A percentile compares a stretch with the other conserved stretches of the same genome.
Conservation (phyloP, 257 asterid species). For the Primulina eburnea region DNA sequence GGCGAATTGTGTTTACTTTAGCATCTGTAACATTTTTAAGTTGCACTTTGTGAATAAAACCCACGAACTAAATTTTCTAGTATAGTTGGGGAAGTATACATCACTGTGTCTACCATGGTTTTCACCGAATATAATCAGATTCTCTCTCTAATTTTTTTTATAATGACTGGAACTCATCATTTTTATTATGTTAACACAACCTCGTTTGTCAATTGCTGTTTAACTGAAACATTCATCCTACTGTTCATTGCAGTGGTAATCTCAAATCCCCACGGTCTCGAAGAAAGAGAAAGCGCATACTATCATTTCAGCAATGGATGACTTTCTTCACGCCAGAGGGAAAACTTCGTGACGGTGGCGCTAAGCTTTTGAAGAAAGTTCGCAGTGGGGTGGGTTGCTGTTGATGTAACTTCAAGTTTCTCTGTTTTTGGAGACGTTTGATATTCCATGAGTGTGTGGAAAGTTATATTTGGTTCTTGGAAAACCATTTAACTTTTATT, state of each 20-base stretch:
- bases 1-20: neutral
- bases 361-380: constrained; percentile 81
- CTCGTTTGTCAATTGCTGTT: neutral
- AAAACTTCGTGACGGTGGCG: constrained; percentile 72
- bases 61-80: too few species aligned
- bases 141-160: neutral
- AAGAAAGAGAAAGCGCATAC: constrained; percentile 73
- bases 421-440: neutral
- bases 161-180: neutral
- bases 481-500: constrained; percentile 10
- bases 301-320: constrained; percentile 77
- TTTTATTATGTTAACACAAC: constrained; percentile 19
- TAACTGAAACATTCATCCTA: constrained; percentile 22
- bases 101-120: neutral
- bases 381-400: constrained; percentile 85
- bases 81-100: neutral
- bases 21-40: neutral
- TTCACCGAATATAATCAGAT: constrained; percentile 9
- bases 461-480: constrained; percentile 14
- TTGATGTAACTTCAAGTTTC: constrained; percentile 15
- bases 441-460: constrained; percentile 5
- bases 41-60: neutral
- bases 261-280: constrained; percentile 94
- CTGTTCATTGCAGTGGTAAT: constrained; percentile 55
- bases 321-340: constrained; percentile 79